A percentile compares a stretch with the other conserved stretches of the same genome.
Evolutionary conservation across 176 grass and related monocot genomes (phyloP).

Genomic region (Musa acuminata): DNA sequence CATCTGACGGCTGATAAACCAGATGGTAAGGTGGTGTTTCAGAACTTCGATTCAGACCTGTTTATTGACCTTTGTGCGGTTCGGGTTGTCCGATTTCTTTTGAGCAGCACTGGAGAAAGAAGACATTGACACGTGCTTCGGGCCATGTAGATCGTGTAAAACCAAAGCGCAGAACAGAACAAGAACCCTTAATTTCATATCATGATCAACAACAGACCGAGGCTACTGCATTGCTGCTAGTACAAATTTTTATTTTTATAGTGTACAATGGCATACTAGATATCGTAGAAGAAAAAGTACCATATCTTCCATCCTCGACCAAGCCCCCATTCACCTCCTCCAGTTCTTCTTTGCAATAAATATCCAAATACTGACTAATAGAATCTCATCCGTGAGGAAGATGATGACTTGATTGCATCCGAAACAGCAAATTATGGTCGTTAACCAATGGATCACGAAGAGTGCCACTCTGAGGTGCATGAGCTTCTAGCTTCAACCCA

Average conservation of each 20-base stretch:
- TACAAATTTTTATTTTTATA: neutral
- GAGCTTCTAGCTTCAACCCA: constrained; percentile 49
- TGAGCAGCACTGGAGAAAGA: too few relatives aligned
- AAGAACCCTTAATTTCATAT: neutral
- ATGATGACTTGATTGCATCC: neutral
- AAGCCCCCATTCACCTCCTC: neutral
- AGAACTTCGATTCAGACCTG: too few relatives aligned
- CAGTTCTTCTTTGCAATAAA: neutral
- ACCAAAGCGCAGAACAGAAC: neutral
- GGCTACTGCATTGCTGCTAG: neutral
- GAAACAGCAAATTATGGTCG: constrained; percentile 30
- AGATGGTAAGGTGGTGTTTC: too few relatives aligned
- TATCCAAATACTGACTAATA: neutral
- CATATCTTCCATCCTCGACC: neutral
- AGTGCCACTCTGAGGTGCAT: constrained; percentile 10
- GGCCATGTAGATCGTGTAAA: neutral
- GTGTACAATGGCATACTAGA: neutral
- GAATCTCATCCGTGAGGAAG: neutral
- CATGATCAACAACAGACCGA: neutral
- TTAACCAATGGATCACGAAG: constrained; percentile 17
- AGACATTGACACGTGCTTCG: neutral
- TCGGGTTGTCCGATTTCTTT: too few relatives aligned
- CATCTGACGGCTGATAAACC: neutral
- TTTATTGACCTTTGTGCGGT: too few relatives aligned
- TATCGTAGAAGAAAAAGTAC: neutral